phyloP scores from a whole-genome alignment of 192 early-diverging fungal species.

The Podila epicladia region DNA sequence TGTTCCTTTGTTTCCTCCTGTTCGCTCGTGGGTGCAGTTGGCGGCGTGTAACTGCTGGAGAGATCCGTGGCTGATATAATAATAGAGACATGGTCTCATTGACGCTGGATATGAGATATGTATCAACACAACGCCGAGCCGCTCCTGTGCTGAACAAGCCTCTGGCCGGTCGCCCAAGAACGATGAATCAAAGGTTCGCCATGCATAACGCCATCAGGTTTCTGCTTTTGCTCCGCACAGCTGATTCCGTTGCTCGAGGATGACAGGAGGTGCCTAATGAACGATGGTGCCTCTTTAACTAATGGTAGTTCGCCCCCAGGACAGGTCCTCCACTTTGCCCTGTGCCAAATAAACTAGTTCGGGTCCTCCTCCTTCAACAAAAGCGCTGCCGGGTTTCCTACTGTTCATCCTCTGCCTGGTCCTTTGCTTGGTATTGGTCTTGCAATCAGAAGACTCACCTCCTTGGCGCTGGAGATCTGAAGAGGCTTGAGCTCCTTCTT shows the following conservation, averaged over 20 bases:
- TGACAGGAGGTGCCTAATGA: no score
- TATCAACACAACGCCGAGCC: no score
- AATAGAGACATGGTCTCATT: no score
- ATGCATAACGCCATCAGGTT: constrained; percentile 5
- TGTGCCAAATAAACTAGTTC: no score
- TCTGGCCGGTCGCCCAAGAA: background rate
- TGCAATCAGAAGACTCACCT: constrained; percentile 65
- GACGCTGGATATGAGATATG: no score
- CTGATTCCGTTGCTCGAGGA: no score
- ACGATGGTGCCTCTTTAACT: no score
- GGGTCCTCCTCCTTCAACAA: background rate
- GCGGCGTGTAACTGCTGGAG: no score
- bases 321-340: no score
- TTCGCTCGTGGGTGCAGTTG: no score
- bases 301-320: no score
- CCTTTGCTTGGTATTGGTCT: background rate
- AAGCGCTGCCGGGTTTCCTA: background rate
- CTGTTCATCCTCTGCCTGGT: background rate
- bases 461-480: constrained; percentile 95
- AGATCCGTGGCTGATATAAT: no score
- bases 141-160: background rate
- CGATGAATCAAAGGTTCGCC: constrained; percentile 8
- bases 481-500: constrained; percentile 96
- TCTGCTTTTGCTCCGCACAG: background rate
- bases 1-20: background rate